Conservation (phyloP, 169 alveolate genomes). For the Condylostoma magnum region DNA sequence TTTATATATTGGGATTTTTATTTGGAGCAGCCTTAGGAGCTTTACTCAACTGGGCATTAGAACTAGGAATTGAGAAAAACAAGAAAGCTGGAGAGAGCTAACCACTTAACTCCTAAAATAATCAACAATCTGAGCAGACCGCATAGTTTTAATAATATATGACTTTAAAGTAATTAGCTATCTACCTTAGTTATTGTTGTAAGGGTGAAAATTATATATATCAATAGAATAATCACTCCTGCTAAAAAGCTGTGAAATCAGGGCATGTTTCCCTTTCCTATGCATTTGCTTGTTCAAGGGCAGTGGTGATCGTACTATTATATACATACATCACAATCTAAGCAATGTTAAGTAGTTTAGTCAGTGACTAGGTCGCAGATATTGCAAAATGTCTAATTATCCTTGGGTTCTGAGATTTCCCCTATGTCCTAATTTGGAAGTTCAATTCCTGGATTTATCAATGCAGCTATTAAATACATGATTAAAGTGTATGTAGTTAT, state of each 20-base stretch:
- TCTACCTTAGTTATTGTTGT: no score
- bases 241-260: constrained; percentile 36
- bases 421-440: neutral
- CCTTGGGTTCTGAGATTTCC: neutral
- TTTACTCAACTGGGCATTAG: no score
- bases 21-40: constrained; percentile 18
- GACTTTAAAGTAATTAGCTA: no score
- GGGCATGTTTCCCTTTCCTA: constrained; percentile 58
- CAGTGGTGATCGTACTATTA: constrained; percentile 73
- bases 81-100: no score
- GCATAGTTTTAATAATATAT: no score
- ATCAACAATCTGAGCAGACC: no score
- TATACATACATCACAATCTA: constrained; percentile 62
- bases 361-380: neutral
- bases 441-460: neutral
- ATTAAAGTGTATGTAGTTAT: neutral
- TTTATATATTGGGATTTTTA: constrained; percentile 10
- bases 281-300: constrained; percentile 71
- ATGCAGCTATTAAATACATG: neutral
- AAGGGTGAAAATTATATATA: no score
- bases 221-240: no score
- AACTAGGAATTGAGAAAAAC: no score
- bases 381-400: neutral
- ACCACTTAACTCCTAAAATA: no score
- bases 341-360: constrained; percentile 47